These are phyloP conservation scores for Corchorus capsularis DNA, from an alignment of 345 rosid genomes.

Conservation along the genomic window DNA sequence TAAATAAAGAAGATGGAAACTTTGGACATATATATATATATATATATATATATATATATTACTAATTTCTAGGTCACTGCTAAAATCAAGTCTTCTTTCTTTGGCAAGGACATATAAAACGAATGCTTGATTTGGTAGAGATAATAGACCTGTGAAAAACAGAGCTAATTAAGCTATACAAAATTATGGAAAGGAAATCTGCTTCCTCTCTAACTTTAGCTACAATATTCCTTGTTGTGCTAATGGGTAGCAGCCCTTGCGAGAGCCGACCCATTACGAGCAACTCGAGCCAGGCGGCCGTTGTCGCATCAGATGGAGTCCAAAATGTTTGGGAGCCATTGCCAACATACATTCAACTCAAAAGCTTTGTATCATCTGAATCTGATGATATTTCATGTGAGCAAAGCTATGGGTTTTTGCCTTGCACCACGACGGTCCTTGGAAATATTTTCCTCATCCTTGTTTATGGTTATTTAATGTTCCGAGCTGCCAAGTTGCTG, in stretches of 20 bases:
- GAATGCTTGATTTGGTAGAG: neutral
- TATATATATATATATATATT: no score
- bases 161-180: neutral
- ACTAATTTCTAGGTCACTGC: no score
- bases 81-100: neutral
- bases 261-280: neutral
- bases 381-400: neutral
- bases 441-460: slow-evolving; percentile 15
- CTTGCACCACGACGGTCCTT: slow-evolving; percentile 11
- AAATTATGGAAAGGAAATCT: neutral
- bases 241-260: neutral
- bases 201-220: neutral
- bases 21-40: no score
- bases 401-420: slow-evolving; percentile 6
- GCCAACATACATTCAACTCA: slow-evolving; percentile 1
- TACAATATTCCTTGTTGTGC: neutral
- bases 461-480: slow-evolving; percentile 16
- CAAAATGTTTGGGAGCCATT: neutral
- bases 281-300: neutral
- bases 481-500: slow-evolving; percentile 11
- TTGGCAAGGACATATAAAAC: neutral
- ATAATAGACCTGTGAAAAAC: neutral
- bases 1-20: no score
- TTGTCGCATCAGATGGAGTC: slow-evolving; percentile 5
- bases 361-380: neutral